A percentile compares a stretch with the other conserved stretches of the same genome.
Evolutionary conservation across 768 basidiomycete genomes (phyloP).

Genomic region (Cystoderma amianthinum): DNA sequence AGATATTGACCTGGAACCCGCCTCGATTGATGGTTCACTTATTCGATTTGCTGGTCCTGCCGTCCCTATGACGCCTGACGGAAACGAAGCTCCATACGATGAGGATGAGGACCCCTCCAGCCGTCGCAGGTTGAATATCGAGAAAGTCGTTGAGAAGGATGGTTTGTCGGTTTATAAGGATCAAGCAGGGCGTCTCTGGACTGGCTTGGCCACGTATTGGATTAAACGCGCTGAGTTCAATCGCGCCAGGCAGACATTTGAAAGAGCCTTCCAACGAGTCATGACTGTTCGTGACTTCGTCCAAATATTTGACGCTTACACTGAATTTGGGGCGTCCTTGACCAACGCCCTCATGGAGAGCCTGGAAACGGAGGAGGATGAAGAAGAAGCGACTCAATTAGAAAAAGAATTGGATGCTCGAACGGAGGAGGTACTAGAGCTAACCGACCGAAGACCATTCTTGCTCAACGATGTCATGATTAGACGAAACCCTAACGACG

Average conservation of each 20-base stretch:
- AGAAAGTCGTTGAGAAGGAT: constrained; percentile 76
- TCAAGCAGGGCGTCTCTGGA: constrained; percentile 94
- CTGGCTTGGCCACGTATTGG: constrained; percentile 96
- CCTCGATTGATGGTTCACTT: constrained; percentile 65
- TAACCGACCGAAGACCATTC: constrained; percentile 95
- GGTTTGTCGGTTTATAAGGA: constrained; percentile 90
- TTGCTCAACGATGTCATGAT: constrained; percentile 93
- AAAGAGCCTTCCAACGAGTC: constrained; percentile 75
- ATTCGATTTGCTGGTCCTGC: constrained; percentile 58
- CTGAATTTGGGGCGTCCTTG: constrained; percentile 87
- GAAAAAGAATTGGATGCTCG: constrained; percentile 79
- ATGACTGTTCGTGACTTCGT: constrained; percentile 96
- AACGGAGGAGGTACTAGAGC: constrained; percentile 89
- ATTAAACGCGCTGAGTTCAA: constrained; percentile 96
- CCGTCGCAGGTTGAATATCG: constrained; percentile 73
- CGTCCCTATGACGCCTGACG: constrained; percentile 23
- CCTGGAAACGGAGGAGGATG: constrained; percentile 75
- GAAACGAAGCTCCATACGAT: constrained; percentile 54
- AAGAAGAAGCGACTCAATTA: constrained; percentile 76
- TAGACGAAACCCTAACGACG: constrained; percentile 92
- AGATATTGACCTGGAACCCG: constrained; percentile 35
- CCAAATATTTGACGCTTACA: constrained; percentile 95
- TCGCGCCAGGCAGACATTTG: constrained; percentile 81
- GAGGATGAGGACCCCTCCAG: constrained; percentile 81
- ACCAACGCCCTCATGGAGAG: constrained; percentile 87